These are phyloP conservation scores for Blastocystis sp. DNA, from an alignment of 352 stramenopile genomes.

Conservation along the genomic window DNA sequence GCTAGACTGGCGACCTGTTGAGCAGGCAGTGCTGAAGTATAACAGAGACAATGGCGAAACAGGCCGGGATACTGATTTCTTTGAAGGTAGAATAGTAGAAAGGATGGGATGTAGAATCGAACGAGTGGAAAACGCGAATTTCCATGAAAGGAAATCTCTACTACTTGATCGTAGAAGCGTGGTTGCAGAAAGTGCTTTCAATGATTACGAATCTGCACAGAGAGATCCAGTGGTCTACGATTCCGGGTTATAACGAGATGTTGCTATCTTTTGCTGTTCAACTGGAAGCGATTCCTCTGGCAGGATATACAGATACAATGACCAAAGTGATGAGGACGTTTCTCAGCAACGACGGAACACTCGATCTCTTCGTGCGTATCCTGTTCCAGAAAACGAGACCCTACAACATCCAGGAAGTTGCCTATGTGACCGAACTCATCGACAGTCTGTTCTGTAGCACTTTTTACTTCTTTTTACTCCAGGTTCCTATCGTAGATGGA, in stretches of 20 bases:
- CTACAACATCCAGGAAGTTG: slow-evolving; percentile 54
- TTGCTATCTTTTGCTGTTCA: slow-evolving; percentile 40
- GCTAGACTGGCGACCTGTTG: slow-evolving; percentile 44
- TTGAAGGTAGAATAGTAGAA: neutral
- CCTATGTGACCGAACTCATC: slow-evolving; percentile 49
- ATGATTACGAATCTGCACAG: slow-evolving; percentile 59
- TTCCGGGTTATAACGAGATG: slow-evolving; percentile 61
- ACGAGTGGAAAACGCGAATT: slow-evolving; percentile 58
- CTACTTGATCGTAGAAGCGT: slow-evolving; percentile 57
- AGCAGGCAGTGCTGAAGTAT: slow-evolving; percentile 1
- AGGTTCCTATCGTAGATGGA: slow-evolving; percentile 57
- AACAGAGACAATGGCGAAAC: neutral
- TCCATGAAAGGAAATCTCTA: slow-evolving; percentile 61
- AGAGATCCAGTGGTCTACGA: slow-evolving; percentile 57
- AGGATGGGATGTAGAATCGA: neutral
- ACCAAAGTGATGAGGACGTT: slow-evolving; percentile 62
- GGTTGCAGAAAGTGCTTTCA: slow-evolving; percentile 53
- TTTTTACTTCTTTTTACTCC: neutral
- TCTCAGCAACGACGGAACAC: slow-evolving; percentile 45
- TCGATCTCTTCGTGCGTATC: slow-evolving; percentile 48
- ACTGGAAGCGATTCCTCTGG: slow-evolving; percentile 6
- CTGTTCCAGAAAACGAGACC: slow-evolving; percentile 25
- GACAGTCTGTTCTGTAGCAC: slow-evolving; percentile 17
- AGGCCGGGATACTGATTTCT: slow-evolving; percentile 35
- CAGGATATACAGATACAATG: slow-evolving; percentile 15